A percentile compares a stretch with the other conserved stretches of the same genome.
Evolutionary conservation across 345 rosid genomes (phyloP).

Genomic region (Melaleuca quinquenervia): DNA sequence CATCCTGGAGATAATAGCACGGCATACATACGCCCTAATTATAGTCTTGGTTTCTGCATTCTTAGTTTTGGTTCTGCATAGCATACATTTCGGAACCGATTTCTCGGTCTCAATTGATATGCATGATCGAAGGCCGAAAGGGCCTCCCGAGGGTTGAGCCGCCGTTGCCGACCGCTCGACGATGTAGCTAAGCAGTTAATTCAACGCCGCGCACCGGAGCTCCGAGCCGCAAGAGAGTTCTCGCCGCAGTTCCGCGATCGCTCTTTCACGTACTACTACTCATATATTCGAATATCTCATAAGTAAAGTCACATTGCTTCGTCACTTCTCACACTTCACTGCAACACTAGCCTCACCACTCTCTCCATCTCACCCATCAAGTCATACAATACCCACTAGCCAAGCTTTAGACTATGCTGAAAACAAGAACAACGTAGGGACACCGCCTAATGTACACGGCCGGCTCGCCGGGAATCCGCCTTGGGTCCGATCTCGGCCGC

Average conservation of each 20-base stretch:
- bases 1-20: rapidly evolving
- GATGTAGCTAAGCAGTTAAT: too few species aligned
- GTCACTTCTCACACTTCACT: not conserved
- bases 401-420: not conserved
- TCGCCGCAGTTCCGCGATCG: not conserved
- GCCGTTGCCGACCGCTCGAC: not conserved
- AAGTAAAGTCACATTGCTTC: not conserved
- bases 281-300: not conserved
- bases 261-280: not conserved
- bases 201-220: too few species aligned
- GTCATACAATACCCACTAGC: not conserved
- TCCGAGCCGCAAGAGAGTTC: not conserved
- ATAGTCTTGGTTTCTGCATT: not conserved
- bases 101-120: too few species aligned
- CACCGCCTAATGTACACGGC: not conserved
- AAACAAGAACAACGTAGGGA: not conserved
- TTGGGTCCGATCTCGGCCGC: not conserved
- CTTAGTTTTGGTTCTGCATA: not conserved
- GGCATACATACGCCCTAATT: too few species aligned
- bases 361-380: not conserved
- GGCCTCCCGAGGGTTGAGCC: too few species aligned
- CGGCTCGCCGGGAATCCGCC: not conserved
- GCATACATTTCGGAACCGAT: rapidly evolving
- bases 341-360: not conserved
- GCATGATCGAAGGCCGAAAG: not conserved